Percentiles rank a stretch among this genome's conserved stretches.
Conservation (phyloP, 2,329 filamentous ascomycete genomes). For the Trichoderma sp. region DNA sequence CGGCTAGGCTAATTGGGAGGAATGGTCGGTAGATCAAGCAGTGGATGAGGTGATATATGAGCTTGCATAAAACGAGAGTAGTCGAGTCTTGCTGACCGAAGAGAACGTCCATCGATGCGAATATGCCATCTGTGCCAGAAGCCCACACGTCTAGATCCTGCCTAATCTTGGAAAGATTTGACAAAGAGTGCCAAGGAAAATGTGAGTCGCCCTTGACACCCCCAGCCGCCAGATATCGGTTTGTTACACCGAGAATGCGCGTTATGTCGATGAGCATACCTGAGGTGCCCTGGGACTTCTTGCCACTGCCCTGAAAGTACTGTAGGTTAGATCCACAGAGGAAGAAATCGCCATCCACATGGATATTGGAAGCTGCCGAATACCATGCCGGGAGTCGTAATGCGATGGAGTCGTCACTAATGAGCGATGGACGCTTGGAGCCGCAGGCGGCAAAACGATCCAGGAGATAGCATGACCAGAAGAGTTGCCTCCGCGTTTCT, state of each 20-base stretch:
- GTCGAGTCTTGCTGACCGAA: slow-evolving; percentile 80
- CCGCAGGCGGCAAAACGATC: slow-evolving; percentile 82
- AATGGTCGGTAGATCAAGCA: slow-evolving; percentile 87
- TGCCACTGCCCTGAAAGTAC: slow-evolving; percentile 67
- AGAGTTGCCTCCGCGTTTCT: slow-evolving; percentile 76
- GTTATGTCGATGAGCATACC: slow-evolving; percentile 84
- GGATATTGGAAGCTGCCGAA: slow-evolving; percentile 59
- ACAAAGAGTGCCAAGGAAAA: slow-evolving; percentile 87
- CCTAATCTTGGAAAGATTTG: slow-evolving; percentile 81
- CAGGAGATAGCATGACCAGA: slow-evolving; percentile 87
- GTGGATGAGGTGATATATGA: slow-evolving; percentile 84
- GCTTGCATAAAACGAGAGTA: slow-evolving; percentile 76
- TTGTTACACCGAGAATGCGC: slow-evolving; percentile 79
- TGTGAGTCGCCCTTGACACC: slow-evolving; percentile 88
- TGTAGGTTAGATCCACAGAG: slow-evolving; percentile 76
- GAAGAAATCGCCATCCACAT: slow-evolving; percentile 78
- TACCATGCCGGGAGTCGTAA: slow-evolving; percentile 76
- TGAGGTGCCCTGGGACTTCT: slow-evolving; percentile 72
- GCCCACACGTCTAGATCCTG: slow-evolving; percentile 86
- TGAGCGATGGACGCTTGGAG: slow-evolving; percentile 77
- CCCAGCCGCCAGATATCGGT: slow-evolving; percentile 79
- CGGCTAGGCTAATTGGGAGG: slow-evolving; percentile 78
- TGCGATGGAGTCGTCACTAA: slow-evolving; percentile 74
- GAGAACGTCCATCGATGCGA: slow-evolving; percentile 71
- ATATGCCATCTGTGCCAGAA: slow-evolving; percentile 75